Evolutionary conservation across 257 asterid species (phyloP).

Genomic region (Primulina eburnea): DNA sequence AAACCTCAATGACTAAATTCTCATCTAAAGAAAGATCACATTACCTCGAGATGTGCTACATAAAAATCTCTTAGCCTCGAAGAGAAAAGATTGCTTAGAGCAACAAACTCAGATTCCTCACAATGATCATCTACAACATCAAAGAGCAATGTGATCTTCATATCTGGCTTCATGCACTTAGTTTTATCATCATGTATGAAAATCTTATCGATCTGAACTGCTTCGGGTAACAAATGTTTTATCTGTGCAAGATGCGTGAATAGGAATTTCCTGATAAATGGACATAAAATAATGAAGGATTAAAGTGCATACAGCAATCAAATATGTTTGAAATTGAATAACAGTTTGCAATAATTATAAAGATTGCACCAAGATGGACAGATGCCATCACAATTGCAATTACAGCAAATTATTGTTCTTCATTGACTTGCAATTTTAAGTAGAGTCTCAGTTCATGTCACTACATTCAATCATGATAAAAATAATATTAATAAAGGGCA

Average conservation of each 20-base stretch:
- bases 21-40: slow-evolving; percentile 18
- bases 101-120: slow-evolving; percentile 55
- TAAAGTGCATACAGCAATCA: not conserved
- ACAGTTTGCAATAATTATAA: slow-evolving; percentile 3
- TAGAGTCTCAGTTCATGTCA: slow-evolving; percentile 9
- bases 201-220: slow-evolving; percentile 64
- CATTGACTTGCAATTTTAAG: not conserved
- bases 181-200: slow-evolving; percentile 62
- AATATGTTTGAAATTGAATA: not conserved
- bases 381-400: slow-evolving; percentile 6
- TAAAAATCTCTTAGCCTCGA: slow-evolving; percentile 54
- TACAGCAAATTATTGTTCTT: not conserved
- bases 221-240: slow-evolving; percentile 73
- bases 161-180: slow-evolving; percentile 66
- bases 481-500: not conserved
- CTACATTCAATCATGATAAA: not conserved
- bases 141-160: slow-evolving; percentile 47
- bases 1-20: slow-evolving; percentile 7
- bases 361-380: not conserved
- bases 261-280: slow-evolving; percentile 50
- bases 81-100: slow-evolving; percentile 61
- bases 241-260: slow-evolving; percentile 72
- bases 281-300: slow-evolving; percentile 21
- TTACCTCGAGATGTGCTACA: slow-evolving; percentile 60
- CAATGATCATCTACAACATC: slow-evolving; percentile 58